These are phyloP conservation scores for Cyberlindnera americana DNA, from an alignment of 805 yeast genomes.

Conservation along the genomic window DNA sequence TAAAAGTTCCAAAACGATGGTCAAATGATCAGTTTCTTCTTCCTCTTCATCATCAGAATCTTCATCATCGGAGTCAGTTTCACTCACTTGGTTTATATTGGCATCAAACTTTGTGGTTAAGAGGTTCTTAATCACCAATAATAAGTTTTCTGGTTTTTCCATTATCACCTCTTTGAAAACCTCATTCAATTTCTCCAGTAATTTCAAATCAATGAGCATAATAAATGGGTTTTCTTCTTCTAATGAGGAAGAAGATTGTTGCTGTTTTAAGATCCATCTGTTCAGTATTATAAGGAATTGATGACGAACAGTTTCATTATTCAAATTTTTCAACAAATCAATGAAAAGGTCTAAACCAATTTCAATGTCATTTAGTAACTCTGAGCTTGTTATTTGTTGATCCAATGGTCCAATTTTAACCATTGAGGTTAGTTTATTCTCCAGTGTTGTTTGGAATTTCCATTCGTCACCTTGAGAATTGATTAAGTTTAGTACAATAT, in stretches of 20 bases:
- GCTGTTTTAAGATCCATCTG: slow-evolving; percentile 52
- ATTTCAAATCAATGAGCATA: slow-evolving; percentile 54
- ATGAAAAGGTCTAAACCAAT: slow-evolving; percentile 38
- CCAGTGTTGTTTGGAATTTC: slow-evolving; percentile 33
- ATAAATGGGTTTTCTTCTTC: slow-evolving; percentile 45
- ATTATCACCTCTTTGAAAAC: slow-evolving; percentile 49
- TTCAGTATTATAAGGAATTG: slow-evolving; percentile 51
- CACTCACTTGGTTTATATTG: slow-evolving; percentile 29
- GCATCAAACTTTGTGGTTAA: slow-evolving; percentile 27
- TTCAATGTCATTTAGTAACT: slow-evolving; percentile 43
- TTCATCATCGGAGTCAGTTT: slow-evolving; percentile 39
- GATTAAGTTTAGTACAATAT: slow-evolving; percentile 30
- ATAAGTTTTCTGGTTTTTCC: slow-evolving; percentile 48
- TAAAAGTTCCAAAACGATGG: slow-evolving; percentile 36
- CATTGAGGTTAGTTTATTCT: slow-evolving; percentile 35
- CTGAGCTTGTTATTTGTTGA: slow-evolving; percentile 20
- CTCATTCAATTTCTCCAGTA: slow-evolving; percentile 59
- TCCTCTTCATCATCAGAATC: slow-evolving; percentile 25
- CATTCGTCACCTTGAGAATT: slow-evolving; percentile 34
- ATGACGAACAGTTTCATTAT: slow-evolving; percentile 42
- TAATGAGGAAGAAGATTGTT: too few species aligned
- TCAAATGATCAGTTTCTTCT: slow-evolving; percentile 26
- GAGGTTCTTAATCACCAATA: slow-evolving; percentile 45
- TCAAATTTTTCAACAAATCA: slow-evolving; percentile 45
- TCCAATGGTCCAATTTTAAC: slow-evolving; percentile 16